phyloP scores from a whole-genome alignment of 768 basidiomycete genomes.

The Psilocybe cubensis region DNA sequence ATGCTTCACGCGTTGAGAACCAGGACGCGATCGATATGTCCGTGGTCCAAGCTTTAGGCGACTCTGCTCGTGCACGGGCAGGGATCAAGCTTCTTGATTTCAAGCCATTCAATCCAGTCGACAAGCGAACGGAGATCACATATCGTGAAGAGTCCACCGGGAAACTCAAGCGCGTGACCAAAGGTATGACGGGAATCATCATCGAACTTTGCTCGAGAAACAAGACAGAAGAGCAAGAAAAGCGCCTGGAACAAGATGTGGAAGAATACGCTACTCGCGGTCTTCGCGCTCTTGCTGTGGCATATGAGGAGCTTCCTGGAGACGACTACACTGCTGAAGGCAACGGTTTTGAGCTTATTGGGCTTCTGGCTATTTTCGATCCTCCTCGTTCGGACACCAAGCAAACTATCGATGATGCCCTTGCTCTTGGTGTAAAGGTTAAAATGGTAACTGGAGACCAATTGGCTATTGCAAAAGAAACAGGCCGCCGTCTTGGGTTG shows the following conservation, averaged over 20 bases:
- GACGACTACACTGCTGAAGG: constrained; percentile 85
- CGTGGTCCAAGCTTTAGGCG: constrained; percentile 80
- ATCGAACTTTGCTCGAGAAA: constrained; percentile 96
- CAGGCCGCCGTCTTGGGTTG: constrained; percentile 95
- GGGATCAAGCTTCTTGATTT: constrained; percentile 98
- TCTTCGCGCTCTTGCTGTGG: constrained; percentile 96
- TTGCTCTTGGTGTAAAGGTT: constrained; percentile 94
- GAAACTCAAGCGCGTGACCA: constrained; percentile 96
- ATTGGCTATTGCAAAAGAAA: constrained; percentile 99
- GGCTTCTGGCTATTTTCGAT: constrained; percentile 97
- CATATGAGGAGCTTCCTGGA: constrained; percentile 90
- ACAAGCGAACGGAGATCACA: constrained; percentile 99
- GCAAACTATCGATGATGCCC: constrained; percentile 97
- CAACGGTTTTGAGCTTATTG: constrained; percentile 96
- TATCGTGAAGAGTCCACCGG: constrained; percentile 92
- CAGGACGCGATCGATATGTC: constrained; percentile 96
- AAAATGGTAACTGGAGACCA: constrained; percentile 99
- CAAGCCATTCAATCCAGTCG: constrained; percentile 99
- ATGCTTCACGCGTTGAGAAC: constrained; percentile 98
- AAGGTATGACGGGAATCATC: constrained; percentile 99
- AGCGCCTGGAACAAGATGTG: constrained; percentile 90
- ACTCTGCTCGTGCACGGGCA: constrained; percentile 72
- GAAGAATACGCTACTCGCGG: constrained; percentile 96
- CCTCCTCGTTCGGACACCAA: constrained; percentile 98
- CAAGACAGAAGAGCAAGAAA: constrained; percentile 93